Base-by-base conservation (phyloP, 2,329 filamentous ascomycete species). In the Calonectria pseudoturangicola region DNA sequence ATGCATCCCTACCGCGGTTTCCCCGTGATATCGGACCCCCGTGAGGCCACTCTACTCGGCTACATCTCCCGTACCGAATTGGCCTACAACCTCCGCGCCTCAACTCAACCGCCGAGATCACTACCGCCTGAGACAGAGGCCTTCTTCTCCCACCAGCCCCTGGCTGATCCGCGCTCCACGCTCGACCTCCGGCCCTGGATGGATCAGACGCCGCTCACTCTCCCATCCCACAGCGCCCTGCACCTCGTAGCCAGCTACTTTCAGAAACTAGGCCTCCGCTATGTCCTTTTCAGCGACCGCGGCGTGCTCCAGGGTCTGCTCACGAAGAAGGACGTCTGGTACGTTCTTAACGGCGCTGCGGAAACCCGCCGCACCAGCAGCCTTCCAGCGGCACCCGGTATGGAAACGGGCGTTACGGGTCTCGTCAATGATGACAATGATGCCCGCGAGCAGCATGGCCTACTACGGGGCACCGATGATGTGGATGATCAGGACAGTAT, bases 241-340 rank as follows among this genome's bases (percentile, higher is more conserved):
- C 92, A 96, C 81, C 90, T 98, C n/a, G 95, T 94, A 4, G 93
- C 97, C 28, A 93, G 91, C 70, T 97, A 99, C 89, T 98, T 99
- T 85, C 95, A 98, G 86, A 96, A 96, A 82, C 90, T 99, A 10
- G 97, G 97, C 25, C 86, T 99, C 74, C 91, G 96, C 64, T 98
- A 98, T 85, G 91, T 99, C 6, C 86, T 98, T 3, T 97, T 98
- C 82, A 92, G 91, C 47, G 94, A 98, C 76, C 90, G 93, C 62
- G 97, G 97, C 25, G 90, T 91, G 63, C 85, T 99, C 47, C 92
- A 95, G 82, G 97, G 97, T 0, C 84, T 99, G 60, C 86, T 98
- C 77, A 99, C 97, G 25, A 98, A 98, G 87, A 99, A 99, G 87
- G 97, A 99, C 84, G 93, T 98, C 41, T 98, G 96, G 94, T 96